phyloP scores from a whole-genome alignment of 2,329 filamentous ascomycete species.

The Blastomyces parvus region DNA sequence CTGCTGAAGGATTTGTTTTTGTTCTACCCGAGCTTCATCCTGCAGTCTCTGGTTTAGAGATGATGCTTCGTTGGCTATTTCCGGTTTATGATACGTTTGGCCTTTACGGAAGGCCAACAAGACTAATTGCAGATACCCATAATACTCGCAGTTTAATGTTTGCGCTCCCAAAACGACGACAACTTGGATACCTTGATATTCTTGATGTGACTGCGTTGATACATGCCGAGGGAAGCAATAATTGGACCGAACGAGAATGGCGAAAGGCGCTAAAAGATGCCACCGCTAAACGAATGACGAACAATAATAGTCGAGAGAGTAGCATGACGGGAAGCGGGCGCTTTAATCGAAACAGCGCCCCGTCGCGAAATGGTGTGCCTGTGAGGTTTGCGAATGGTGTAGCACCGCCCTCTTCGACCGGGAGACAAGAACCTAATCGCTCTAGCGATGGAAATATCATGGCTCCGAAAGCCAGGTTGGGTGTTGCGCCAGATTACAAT shows the following conservation, averaged over 20 bases:
- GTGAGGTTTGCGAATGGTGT: constrained; percentile 25
- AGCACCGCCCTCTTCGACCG: constrained; percentile 9
- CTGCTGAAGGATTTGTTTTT: constrained; percentile 83
- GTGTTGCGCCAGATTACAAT: neutral
- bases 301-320: constrained; percentile 55
- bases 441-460: constrained; percentile 30
- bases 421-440: constrained; percentile 25
- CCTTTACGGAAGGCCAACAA: constrained; percentile 79
- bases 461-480: constrained; percentile 16
- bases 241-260: constrained; percentile 85
- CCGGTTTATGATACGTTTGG: constrained; percentile 89
- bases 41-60: constrained; percentile 90
- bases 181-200: constrained; percentile 85
- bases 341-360: constrained; percentile 35
- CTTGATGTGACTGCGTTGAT: constrained; percentile 76
- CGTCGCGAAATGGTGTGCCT: constrained; percentile 25
- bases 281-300: constrained; percentile 45
- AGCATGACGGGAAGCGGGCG: constrained; percentile 41
- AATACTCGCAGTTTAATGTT: constrained; percentile 94
- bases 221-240: constrained; percentile 61
- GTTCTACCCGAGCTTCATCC: constrained; percentile 92
- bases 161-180: constrained; percentile 79
- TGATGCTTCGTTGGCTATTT: constrained; percentile 85
- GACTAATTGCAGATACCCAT: constrained; percentile 75
- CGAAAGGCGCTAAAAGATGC: constrained; percentile 78